Evolutionary conservation across 2,329 filamentous ascomycete genomes (phyloP).

Genomic region (Calonectria henricotiae): DNA sequence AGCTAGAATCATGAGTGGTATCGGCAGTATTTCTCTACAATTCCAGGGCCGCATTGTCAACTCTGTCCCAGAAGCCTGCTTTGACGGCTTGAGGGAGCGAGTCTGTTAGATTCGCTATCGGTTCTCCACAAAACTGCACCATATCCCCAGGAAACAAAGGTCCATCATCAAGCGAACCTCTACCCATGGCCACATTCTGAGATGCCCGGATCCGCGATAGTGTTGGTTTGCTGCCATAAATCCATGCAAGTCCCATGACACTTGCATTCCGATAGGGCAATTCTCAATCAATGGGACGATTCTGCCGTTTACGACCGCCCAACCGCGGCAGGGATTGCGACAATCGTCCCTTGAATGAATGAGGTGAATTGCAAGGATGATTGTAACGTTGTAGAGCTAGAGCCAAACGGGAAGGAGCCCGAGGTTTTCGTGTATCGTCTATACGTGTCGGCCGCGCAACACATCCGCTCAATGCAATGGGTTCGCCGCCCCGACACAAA

Average conservation of each 20-base stretch:
- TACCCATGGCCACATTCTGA: background rate
- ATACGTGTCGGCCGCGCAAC: slow-evolving; percentile 3
- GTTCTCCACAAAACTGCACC: no score
- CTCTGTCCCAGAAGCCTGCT: no score
- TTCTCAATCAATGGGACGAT: background rate
- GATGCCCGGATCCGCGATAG: background rate
- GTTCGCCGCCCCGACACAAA: background rate
- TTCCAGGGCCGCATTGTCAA: no score
- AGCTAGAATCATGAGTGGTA: no score
- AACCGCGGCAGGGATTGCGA: background rate
- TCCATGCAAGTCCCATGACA: slow-evolving; percentile 11
- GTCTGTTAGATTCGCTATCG: no score
- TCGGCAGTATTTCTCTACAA: no score
- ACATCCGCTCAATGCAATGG: background rate
- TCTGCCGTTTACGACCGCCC: background rate
- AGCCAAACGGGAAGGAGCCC: slow-evolving; percentile 28
- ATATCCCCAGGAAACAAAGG: no score
- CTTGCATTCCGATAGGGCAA: slow-evolving; percentile 9
- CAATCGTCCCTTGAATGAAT: slow-evolving; percentile 11
- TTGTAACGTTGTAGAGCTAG: slow-evolving; percentile 28
- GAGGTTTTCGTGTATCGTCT: background rate
- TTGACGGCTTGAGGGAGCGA: no score
- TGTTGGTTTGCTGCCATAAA: slow-evolving; percentile 2
- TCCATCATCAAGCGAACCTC: background rate
- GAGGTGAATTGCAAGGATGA: slow-evolving; percentile 30